These are phyloP conservation scores for Aureobasidium lini DNA, from an alignment of 2,329 filamentous ascomycete genomes.

Conservation along the genomic window DNA sequence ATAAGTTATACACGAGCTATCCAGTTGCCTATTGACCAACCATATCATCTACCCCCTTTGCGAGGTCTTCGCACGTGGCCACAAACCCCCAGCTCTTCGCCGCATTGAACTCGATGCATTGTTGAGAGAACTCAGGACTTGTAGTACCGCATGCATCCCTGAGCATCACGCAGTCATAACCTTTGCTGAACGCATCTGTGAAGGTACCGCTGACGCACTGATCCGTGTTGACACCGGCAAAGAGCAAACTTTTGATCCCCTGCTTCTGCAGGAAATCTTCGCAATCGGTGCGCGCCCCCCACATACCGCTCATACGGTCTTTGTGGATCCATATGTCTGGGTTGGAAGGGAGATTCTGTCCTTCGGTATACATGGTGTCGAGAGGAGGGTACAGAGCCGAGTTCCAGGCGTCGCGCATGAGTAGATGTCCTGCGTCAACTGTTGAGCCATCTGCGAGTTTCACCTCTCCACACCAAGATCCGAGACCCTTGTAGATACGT, in stretches of 20 bases:
- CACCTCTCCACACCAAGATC: slow-evolving; percentile 24
- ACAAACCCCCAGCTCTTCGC: slow-evolving; percentile 29
- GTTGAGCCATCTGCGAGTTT: slow-evolving; percentile 30
- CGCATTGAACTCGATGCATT: slow-evolving; percentile 30
- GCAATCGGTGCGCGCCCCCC: slow-evolving; percentile 39
- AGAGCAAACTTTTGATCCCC: slow-evolving; percentile 44
- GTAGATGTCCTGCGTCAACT: slow-evolving; percentile 36
- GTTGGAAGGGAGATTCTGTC: slow-evolving; percentile 18
- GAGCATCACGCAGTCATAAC: slow-evolving; percentile 50
- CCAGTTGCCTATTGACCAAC: neutral
- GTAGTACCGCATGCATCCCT: slow-evolving; percentile 49
- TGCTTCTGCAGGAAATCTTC: slow-evolving; percentile 35
- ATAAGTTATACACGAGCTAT: too few species aligned
- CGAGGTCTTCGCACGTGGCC: slow-evolving; percentile 24
- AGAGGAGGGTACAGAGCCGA: slow-evolving; percentile 44
- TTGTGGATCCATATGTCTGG: slow-evolving; percentile 49
- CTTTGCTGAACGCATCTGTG: slow-evolving; percentile 48
- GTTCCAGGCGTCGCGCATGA: slow-evolving; percentile 53
- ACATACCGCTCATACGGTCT: slow-evolving; percentile 52
- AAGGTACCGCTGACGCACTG: slow-evolving; percentile 53
- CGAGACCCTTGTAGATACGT: slow-evolving; percentile 27
- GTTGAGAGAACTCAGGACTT: slow-evolving; percentile 33
- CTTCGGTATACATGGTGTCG: slow-evolving; percentile 30
- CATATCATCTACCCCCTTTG: slow-evolving; percentile 21
- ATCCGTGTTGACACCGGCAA: slow-evolving; percentile 55